Evolutionary conservation across 2,329 filamentous ascomycete genomes (phyloP), one percentile per base, ranked within the genome.

Genomic region (Xylariaceae sp.): DNA sequence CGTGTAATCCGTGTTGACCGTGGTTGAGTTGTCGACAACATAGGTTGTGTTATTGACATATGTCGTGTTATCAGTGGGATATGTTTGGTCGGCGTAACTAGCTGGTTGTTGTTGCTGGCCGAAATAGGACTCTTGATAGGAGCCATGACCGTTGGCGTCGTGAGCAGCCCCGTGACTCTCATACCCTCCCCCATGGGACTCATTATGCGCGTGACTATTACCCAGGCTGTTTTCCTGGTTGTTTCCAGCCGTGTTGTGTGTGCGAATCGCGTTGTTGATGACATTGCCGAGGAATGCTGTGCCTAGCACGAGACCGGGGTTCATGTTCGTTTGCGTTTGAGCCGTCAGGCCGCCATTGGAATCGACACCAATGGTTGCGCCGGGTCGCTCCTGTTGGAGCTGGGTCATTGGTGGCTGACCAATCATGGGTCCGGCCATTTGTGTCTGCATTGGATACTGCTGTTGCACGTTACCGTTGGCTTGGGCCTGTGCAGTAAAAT

Each of bases 401-500:
- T 54, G 52, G n/a, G 48, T 35, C n/a, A 45, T 47, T 32, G 45
- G 39, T 17, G 32, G 45, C 31, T 11, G 42, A 6, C 30, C 12
- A 38, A 39, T 42, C 15, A 17, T 15, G 17, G 33, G 42, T 5
- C 30, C 47, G 15, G 48, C 42, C 43, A 52, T 51, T 48, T 48
- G 11, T 17, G 39, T 54, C 40, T 32, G 18, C 39, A 49, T 39
- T 6, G 44, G 42, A 39, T 52, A 47, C 35, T 53, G 52, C 33
- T 44, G 56, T 45, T 48, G 54, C 19, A 49, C 50, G 12, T 52
- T 49, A 10, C 47, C 38, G 18, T 43, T n/a, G 35, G 49, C n/a
- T 39, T 58, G 56, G 7, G 47, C 44, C 39, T 57, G 56, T 5
- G 32, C 41, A 12, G 50, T 56, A 22, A 52, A 35, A 38, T 58